phyloP scores from a whole-genome alignment of 192 early-diverging fungal genomes.

The Coemansia sp. region DNA sequence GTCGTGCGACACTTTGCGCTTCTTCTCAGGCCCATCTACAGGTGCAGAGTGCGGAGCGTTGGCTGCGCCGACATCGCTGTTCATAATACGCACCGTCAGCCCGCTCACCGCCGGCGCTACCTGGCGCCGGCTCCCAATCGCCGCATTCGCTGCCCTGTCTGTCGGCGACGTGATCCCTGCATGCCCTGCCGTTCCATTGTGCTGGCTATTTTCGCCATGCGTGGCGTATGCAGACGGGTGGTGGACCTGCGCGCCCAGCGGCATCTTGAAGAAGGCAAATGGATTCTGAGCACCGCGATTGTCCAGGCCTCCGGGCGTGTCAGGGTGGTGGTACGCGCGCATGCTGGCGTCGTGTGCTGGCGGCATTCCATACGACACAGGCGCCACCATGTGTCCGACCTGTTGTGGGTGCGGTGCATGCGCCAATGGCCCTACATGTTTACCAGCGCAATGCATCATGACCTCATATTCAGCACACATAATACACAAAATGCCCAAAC shows the following conservation, averaged over 20 bases:
- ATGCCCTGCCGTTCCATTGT: not conserved
- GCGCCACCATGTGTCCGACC: slow-evolving; percentile 9
- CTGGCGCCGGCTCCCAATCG: slow-evolving; percentile 15
- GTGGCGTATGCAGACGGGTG: slow-evolving; percentile 47
- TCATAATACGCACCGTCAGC: slow-evolving; percentile 36
- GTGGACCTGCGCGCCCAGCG: slow-evolving; percentile 40
- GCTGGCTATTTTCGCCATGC: slow-evolving; percentile 11
- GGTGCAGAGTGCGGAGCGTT: slow-evolving; percentile 48
- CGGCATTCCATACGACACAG: slow-evolving; percentile 17
- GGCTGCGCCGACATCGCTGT: slow-evolving; percentile 5
- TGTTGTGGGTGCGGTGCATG: slow-evolving; percentile 14
- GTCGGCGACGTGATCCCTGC: slow-evolving; percentile 8
- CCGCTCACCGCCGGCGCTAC: slow-evolving; percentile 48
- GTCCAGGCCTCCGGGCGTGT: slow-evolving; percentile 51
- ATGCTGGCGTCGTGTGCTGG: slow-evolving; percentile 13
- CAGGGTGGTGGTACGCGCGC: slow-evolving; percentile 53
- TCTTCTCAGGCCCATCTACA: slow-evolving; percentile 42
- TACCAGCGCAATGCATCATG: not conserved
- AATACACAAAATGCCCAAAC: not conserved
- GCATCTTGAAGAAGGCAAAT: slow-evolving; percentile 55
- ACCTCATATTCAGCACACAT: slow-evolving; percentile 2
- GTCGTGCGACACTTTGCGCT: slow-evolving; percentile 53
- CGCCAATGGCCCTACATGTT: slow-evolving; percentile 9
- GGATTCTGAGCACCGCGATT: slow-evolving; percentile 30
- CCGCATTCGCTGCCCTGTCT: slow-evolving; percentile 8